phyloP scores from a whole-genome alignment of 345 rosid genomes.

The Linum lewisii region DNA sequence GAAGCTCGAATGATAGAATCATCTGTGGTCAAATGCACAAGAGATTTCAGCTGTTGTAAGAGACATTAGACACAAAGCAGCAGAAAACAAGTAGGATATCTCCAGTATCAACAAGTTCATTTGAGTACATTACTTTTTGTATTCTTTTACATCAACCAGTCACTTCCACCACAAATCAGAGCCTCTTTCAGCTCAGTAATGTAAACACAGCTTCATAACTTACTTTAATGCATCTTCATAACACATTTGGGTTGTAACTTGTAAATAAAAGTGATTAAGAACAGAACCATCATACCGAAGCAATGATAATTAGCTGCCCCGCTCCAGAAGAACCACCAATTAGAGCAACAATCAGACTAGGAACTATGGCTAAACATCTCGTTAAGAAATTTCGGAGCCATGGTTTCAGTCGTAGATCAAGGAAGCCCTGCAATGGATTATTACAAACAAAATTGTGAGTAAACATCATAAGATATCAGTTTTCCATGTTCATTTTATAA shows the following conservation, averaged over 20 bases:
- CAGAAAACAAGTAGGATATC: not conserved
- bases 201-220: no score
- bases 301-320: conserved; percentile 79
- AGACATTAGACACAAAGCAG: not conserved
- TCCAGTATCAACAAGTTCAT: no score
- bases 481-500: no score
- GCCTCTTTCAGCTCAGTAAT: no score
- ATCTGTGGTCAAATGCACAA: conserved; percentile 37
- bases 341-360: conserved; percentile 80
- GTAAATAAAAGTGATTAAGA: not conserved
- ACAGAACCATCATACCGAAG: conserved; percentile 45
- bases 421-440: conserved; percentile 44
- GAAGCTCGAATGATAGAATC: conserved; percentile 93
- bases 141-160: no score
- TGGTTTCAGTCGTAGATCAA: conserved; percentile 61
- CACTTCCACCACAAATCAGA: no score
- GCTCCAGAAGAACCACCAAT: conserved; percentile 93
- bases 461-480: no score
- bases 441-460: no score
- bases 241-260: no score
- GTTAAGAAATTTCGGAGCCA: conserved; percentile 85
- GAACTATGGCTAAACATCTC: conserved; percentile 83
- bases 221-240: no score
- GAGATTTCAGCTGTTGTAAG: not conserved
- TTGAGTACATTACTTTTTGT: no score